Conservation (phyloP, 805 yeast species). For the Candida pini region DNA sequence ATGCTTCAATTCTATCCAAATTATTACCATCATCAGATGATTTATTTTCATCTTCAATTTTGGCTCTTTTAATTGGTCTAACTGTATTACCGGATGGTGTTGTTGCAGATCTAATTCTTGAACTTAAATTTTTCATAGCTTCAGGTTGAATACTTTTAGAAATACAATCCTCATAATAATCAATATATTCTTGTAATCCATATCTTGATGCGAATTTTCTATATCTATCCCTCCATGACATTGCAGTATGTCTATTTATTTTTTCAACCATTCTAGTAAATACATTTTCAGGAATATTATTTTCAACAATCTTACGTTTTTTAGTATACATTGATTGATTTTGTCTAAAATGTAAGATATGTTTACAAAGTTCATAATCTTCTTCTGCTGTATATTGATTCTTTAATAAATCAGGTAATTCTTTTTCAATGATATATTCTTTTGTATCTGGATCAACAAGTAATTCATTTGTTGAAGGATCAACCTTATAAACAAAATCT, state of each 20-base stretch:
- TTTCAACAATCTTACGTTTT: slow-evolving; percentile 18
- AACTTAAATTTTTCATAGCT: slow-evolving; percentile 54
- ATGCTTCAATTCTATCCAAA: slow-evolving; percentile 15
- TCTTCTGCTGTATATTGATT: slow-evolving; percentile 64
- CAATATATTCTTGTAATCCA: slow-evolving; percentile 54
- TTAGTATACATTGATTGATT: slow-evolving; percentile 16
- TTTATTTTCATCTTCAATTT: slow-evolving; percentile 1
- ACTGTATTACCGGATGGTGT: slow-evolving; percentile 13
- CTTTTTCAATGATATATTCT: slow-evolving; percentile 33
- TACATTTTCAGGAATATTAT: slow-evolving; percentile 31
- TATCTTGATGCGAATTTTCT: slow-evolving; percentile 61
- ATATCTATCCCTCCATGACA: slow-evolving; percentile 81
- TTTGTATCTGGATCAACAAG: slow-evolving; percentile 36
- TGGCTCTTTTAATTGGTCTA: slow-evolving; percentile 17
- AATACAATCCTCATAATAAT: slow-evolving; percentile 42
- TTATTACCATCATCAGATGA: slow-evolving; percentile 1
- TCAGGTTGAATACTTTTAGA: slow-evolving; percentile 37
- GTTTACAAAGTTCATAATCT: slow-evolving; percentile 52
- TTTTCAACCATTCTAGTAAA: slow-evolving; percentile 34
- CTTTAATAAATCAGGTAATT: slow-evolving; percentile 48
- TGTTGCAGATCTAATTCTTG: slow-evolving; percentile 32
- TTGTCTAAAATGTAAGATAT: slow-evolving; percentile 18
- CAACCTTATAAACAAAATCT: slow-evolving; percentile 44
- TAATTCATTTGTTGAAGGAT: slow-evolving; percentile 36
- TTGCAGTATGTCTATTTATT: slow-evolving; percentile 51